Evolutionary conservation across 1,284 basidiomycete genomes (phyloP), one percentile per base, ranked within the genome.

Genomic region (Apiotrichum montevideense): DNA sequence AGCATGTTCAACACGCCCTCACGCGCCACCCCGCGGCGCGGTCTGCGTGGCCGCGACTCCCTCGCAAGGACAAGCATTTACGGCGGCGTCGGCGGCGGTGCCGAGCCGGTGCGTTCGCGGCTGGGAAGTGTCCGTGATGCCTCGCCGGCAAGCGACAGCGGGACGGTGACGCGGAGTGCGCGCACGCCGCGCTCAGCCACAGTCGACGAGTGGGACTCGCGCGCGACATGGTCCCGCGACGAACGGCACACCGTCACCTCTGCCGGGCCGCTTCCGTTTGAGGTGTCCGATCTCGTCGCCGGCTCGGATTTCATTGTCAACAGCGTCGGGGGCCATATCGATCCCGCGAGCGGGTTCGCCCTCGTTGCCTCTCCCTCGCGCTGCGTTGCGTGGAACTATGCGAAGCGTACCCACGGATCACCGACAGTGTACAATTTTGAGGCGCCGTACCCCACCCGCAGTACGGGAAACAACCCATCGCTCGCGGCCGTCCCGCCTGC

Each of bases 311-410:
- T 75, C 14, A 73, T 76, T 47, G 66, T 66, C 2, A 66, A 69
- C 41, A 65, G 72, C 0, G 67, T 76, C 15, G 52, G 68, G 14
- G 78, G 69, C 0, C 59, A 69, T 14, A 54, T 78, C 6, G 77
- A 79, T 51, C 54, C 65, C 0, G 46, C 56, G 3, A 68, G 69
- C 3, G 78, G 78, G 1, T 79, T 76, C 48, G 78, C 77, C 0
- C 69, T 72, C 48, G 72, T 79, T 7, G 52, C 73, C 9, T 71
- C 67, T 1, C 63, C 67, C 4, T 60, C 65, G 7, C 46, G 56
- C 29, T 74, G 73, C 53, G 70, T 72, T 43, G 73, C 76, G 2
- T 79, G 78, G 78, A 78, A 78, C 58, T 78, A 75, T 60, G 59
- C 68, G 9, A 77, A 71, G 71, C 71, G 65, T 50, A 72, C 73